A percentile compares a stretch with the other conserved stretches of the same genome.
phyloP scores from a whole-genome alignment of 345 rosid genomes.

The Camelina neglecta region DNA sequence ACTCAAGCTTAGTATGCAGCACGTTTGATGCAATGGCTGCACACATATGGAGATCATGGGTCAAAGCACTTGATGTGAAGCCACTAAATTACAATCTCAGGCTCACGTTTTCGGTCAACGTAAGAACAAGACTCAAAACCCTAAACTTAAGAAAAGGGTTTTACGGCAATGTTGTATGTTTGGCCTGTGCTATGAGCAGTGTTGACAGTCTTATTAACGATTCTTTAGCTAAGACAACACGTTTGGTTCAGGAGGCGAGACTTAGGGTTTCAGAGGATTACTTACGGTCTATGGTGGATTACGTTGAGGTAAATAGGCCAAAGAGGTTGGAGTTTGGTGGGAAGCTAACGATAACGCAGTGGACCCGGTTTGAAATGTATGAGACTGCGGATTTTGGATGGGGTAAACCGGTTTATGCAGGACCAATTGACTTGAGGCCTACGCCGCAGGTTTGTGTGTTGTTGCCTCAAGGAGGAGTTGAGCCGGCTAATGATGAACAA shows the following conservation, averaged over 20 bases:
- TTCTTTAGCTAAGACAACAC: slow-evolving; percentile 54
- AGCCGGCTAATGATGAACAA: slow-evolving; percentile 51
- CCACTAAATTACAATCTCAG: slow-evolving; percentile 72
- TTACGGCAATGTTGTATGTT: slow-evolving; percentile 80
- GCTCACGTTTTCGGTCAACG: slow-evolving; percentile 87
- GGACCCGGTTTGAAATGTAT: slow-evolving; percentile 85
- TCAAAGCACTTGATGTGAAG: slow-evolving; percentile 76
- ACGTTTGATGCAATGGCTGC: slow-evolving; percentile 91
- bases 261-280: slow-evolving; percentile 73
- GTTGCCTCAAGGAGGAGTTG: slow-evolving; percentile 68
- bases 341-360: slow-evolving; percentile 84
- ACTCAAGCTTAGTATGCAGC: slow-evolving; percentile 51
- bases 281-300: slow-evolving; percentile 69
- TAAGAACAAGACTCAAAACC: slow-evolving; percentile 64
- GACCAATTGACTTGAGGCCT: slow-evolving; percentile 86
- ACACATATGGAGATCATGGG: slow-evolving; percentile 95
- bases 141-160: slow-evolving; percentile 68
- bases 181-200: slow-evolving; percentile 76
- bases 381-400: slow-evolving; percentile 91
- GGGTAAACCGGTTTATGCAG: slow-evolving; percentile 84
- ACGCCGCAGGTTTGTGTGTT: slow-evolving; percentile 91
- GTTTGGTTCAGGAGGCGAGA: slow-evolving; percentile 69
- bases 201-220: slow-evolving; percentile 59
- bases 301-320: slow-evolving; percentile 71
- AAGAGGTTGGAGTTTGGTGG: slow-evolving; percentile 85